phyloP scores from a whole-genome alignment of 306 rosid species.

The Cucurbita pepo region DNA sequence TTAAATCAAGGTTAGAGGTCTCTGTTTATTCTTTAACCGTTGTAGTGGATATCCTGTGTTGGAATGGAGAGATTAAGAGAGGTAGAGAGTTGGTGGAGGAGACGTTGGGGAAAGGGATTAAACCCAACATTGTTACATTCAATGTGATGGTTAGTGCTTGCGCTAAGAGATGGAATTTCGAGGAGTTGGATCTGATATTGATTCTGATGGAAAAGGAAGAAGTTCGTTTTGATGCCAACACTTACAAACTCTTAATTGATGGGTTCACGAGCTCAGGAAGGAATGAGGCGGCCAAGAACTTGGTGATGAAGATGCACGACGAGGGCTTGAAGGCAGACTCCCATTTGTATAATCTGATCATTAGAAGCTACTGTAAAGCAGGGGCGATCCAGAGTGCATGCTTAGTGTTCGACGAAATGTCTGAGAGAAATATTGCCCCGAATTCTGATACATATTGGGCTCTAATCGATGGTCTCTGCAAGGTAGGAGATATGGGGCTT shows the following conservation, averaged over 20 bases:
- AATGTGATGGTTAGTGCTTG: constrained; percentile 18
- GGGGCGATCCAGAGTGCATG: constrained; percentile 6
- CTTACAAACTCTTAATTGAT: constrained; percentile 11
- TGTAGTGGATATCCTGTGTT: constrained; percentile 14
- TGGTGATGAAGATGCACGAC: constrained; percentile 18
- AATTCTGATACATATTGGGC: constrained; percentile 11
- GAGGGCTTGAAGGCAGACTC: constrained; percentile 9
- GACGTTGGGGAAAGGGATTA: constrained; percentile 12
- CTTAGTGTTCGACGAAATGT: constrained; percentile 6
- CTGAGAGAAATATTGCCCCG: constrained; percentile 4
- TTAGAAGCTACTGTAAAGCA: constrained; percentile 1
- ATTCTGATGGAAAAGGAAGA: constrained; percentile 19
- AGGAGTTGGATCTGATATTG: constrained; percentile 18
- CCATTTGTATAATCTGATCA: constrained; percentile 13
- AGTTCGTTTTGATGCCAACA: constrained; percentile 1
- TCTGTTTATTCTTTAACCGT: constrained; percentile 19
- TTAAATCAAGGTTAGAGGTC: constrained; percentile 7
- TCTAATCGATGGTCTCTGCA: constrained; percentile 12
- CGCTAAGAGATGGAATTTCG: constrained; percentile 19
- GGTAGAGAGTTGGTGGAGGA: constrained; percentile 21
- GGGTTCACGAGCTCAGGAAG: constrained; percentile 18
- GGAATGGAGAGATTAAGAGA: constrained; percentile 12
- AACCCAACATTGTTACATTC: constrained; percentile 15
- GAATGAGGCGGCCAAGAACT: constrained; percentile 3
- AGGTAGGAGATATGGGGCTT: constrained; percentile 11